Conservation (phyloP, 257 asterid genomes). For the Scutellaria galericulata region DNA sequence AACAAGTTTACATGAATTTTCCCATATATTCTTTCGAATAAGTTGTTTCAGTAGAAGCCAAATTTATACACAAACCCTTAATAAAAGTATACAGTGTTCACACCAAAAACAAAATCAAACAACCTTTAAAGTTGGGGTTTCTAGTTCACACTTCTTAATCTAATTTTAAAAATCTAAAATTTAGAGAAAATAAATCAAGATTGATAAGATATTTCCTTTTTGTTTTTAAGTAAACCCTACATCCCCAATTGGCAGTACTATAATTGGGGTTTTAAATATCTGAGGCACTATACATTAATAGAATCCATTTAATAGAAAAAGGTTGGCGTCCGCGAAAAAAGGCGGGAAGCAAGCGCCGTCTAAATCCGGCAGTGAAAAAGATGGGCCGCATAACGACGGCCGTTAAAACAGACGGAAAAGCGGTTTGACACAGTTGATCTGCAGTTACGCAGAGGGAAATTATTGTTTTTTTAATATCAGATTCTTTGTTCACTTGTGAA, state of each 20-base stretch:
- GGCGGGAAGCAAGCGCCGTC: constrained; percentile 54
- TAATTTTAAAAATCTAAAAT: too few relatives aligned
- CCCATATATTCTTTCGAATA: too few relatives aligned
- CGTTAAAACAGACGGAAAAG: constrained; percentile 47
- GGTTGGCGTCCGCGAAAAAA: constrained; percentile 45
- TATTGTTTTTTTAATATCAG: background rate
- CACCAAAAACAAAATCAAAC: too few relatives aligned
- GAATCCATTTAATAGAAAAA: constrained; percentile 16
- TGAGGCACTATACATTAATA: constrained; percentile 16
- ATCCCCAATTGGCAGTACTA: constrained; percentile 25
- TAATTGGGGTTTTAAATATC: constrained; percentile 13
- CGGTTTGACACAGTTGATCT: constrained; percentile 43
- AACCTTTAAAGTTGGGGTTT: too few relatives aligned
- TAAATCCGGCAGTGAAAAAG: constrained; percentile 51
- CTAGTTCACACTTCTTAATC: too few relatives aligned
- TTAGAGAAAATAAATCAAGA: too few relatives aligned
- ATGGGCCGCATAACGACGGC: constrained; percentile 37
- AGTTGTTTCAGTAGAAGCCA: too few relatives aligned
- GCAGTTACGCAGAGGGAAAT: constrained; percentile 20
- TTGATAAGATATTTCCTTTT: background rate
- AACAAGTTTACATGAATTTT: too few relatives aligned
- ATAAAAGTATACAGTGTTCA: too few relatives aligned
- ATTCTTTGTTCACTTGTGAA: constrained; percentile 42
- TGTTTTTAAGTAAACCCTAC: background rate
- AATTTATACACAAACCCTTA: too few relatives aligned